These are phyloP conservation scores for Candida pseudoviswanathii DNA, from an alignment of 1,139 yeast genomes.

Conservation along the genomic window DNA sequence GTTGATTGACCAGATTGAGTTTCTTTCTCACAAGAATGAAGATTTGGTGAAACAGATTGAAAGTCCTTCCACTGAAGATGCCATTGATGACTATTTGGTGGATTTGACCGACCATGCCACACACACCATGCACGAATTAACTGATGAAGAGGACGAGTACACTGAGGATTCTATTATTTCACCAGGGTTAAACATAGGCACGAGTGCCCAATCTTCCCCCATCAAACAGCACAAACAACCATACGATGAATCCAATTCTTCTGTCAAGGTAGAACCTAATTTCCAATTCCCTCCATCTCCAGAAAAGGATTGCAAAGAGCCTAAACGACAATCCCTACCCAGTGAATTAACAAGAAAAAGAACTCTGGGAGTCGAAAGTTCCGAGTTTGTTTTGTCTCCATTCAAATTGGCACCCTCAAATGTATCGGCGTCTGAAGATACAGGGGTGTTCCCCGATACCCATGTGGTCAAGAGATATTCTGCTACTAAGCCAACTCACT, in stretches of 20 bases:
- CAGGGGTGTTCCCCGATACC: constrained; percentile 3
- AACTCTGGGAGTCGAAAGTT: constrained; percentile 21
- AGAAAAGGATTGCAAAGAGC: constrained; percentile 22
- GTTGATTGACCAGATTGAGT: constrained; percentile 58
- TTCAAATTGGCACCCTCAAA: constrained; percentile 33
- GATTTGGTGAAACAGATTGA: constrained; percentile 19
- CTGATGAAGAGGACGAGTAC: constrained; percentile 23
- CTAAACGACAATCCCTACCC: constrained; percentile 42
- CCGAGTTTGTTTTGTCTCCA: constrained; percentile 48
- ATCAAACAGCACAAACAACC: constrained; percentile 17
- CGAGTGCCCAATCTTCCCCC: constrained; percentile 27
- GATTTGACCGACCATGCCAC: constrained; percentile 10
- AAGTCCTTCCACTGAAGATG: constrained; percentile 6
- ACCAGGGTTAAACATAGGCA: constrained; percentile 4
- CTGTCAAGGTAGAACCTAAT: constrained; percentile 24
- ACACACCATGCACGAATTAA: constrained; percentile 28
- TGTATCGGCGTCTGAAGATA: constrained; percentile 5
- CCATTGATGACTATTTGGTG: constrained; percentile 9
- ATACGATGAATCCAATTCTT: constrained; percentile 17
- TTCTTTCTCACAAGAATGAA: constrained; percentile 43
- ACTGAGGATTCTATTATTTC: constrained; percentile 19
- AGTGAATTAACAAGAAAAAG: constrained; percentile 22
- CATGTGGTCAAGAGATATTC: constrained; percentile 25
- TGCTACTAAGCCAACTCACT: constrained; percentile 36
- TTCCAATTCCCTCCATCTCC: constrained; percentile 31